These are phyloP conservation scores for Naganishia antarctica DNA, from an alignment of 768 basidiomycete species.

Conservation along the genomic window DNA sequence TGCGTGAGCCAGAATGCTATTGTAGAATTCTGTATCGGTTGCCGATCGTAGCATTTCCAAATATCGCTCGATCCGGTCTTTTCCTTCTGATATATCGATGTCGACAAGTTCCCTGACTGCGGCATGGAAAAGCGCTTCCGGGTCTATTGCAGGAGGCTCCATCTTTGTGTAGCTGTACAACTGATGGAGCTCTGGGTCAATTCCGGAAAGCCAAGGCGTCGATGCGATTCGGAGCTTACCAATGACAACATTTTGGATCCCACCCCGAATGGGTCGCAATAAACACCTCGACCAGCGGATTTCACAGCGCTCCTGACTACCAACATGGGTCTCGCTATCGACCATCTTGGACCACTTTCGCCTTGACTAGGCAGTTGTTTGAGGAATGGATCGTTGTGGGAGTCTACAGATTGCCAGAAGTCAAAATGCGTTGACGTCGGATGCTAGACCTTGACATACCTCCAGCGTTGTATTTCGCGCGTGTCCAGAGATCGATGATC, in stretches of 20 bases:
- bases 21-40: neutral
- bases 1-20: neutral
- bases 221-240: neutral
- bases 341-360: conserved; percentile 7
- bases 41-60: conserved; percentile 14
- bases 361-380: conserved; percentile 7
- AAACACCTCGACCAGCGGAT: neutral
- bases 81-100: conserved; percentile 4
- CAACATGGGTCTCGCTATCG: neutral
- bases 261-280: neutral
- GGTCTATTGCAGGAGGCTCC: conserved; percentile 9
- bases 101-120: neutral
- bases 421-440: neutral
- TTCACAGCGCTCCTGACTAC: conserved; percentile 1
- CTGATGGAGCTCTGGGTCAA: neutral
- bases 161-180: conserved; percentile 1
- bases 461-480: neutral
- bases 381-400: neutral
- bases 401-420: neutral
- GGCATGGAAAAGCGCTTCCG: conserved; percentile 5
- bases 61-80: conserved; percentile 9
- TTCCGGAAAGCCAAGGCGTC: neutral
- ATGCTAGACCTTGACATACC: neutral
- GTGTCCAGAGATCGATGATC: conserved; percentile 13
- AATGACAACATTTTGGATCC: conserved; percentile 3